Percentiles rank a stretch among this genome's conserved stretches.
Evolutionary conservation across 1,284 basidiomycete species (phyloP).

Genomic region (Ceratobasidium sp.): DNA sequence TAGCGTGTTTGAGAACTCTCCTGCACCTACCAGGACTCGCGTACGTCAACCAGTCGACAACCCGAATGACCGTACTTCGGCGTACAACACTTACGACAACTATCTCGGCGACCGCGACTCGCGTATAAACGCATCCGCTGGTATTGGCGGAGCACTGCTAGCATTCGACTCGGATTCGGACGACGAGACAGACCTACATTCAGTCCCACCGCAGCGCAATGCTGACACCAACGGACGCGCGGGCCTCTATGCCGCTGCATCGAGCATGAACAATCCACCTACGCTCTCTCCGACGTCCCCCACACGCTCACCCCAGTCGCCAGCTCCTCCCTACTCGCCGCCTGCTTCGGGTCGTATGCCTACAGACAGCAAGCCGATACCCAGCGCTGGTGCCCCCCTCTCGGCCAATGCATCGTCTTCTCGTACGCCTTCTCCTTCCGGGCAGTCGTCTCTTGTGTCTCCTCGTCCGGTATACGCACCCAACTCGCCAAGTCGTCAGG

Average conservation of each 20-base stretch:
- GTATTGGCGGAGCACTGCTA: slow-evolving; percentile 23
- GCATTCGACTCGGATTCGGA: slow-evolving; percentile 51
- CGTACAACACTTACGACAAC: slow-evolving; percentile 67
- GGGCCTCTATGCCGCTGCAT: slow-evolving; percentile 24
- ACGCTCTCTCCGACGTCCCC: slow-evolving; percentile 23
- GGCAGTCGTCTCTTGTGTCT: slow-evolving; percentile 22
- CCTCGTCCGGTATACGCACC: slow-evolving; percentile 35
- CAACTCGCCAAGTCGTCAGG: slow-evolving; percentile 33
- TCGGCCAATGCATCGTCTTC: background rate
- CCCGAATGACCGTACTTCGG: slow-evolving; percentile 57
- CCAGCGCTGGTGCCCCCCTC: background rate
- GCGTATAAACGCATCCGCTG: slow-evolving; percentile 33
- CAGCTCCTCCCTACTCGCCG: slow-evolving; percentile 38
- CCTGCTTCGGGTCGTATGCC: slow-evolving; percentile 24
- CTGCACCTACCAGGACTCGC: slow-evolving; percentile 48
- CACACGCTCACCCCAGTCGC: slow-evolving; percentile 30
- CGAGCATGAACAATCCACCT: slow-evolving; percentile 18
- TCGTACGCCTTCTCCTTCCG: slow-evolving; percentile 2
- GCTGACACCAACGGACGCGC: slow-evolving; percentile 39
- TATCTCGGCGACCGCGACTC: slow-evolving; percentile 26
- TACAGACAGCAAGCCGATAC: slow-evolving; percentile 6
- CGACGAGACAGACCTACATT: slow-evolving; percentile 47
- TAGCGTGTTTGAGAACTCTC: slow-evolving; percentile 58
- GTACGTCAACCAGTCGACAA: slow-evolving; percentile 43
- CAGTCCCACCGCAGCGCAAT: slow-evolving; percentile 23